These are phyloP conservation scores for Euryodendron excelsum DNA, from an alignment of 148 eudicot species.

Conservation along the genomic window DNA sequence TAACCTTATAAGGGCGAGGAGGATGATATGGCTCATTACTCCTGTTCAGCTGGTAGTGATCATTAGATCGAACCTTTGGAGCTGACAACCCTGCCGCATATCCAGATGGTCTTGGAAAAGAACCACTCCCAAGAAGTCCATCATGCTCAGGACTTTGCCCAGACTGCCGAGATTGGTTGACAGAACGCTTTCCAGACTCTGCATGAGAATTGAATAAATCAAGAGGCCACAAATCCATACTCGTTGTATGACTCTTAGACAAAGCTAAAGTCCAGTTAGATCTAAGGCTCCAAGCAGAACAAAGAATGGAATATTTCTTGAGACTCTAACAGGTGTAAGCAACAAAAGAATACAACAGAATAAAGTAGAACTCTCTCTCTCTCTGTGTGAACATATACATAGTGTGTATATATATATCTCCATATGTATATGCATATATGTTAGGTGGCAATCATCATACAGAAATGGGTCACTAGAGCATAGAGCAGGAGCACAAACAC, in stretches of 20 bases:
- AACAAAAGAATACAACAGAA: neutral
- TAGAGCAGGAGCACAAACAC: neutral
- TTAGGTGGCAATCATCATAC: no score
- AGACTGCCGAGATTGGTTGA: conserved; percentile 57
- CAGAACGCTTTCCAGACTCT: conserved; percentile 75
- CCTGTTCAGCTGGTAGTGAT: conserved; percentile 54
- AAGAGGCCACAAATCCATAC: neutral
- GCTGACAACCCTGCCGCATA: conserved; percentile 55
- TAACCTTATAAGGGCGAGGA: conserved; percentile 95
- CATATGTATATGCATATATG: no score
- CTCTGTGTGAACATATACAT: no score
- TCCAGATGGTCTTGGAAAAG: conserved; percentile 87
- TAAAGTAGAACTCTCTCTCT: no score
- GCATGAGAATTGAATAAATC: conserved; percentile 8
- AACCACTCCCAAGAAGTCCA: conserved; percentile 99
- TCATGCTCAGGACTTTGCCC: conserved; percentile 90
- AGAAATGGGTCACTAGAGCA: neutral
- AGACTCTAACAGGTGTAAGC: conserved; percentile 1
- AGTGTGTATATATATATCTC: no score
- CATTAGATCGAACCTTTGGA: conserved; percentile 59
- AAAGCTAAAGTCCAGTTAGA: neutral
- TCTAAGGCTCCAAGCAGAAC: neutral
- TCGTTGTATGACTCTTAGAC: neutral
- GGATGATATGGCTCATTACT: conserved; percentile 95
- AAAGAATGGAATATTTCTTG: neutral